Evolutionary conservation across 1,139 yeast genomes (phyloP).

Genomic region (Chernovozyma sophiae-reginae): DNA sequence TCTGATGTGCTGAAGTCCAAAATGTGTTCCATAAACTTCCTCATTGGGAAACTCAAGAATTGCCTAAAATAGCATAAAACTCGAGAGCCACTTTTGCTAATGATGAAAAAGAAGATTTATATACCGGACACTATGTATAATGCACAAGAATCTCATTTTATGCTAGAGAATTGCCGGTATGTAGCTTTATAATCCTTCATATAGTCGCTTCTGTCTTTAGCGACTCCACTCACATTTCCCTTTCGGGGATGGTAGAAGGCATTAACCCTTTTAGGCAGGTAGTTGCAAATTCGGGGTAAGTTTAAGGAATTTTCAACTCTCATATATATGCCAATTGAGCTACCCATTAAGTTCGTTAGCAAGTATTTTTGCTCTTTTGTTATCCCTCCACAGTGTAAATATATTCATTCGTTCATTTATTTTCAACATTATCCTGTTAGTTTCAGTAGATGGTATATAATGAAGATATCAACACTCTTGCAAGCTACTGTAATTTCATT

Average conservation of each 20-base stretch:
- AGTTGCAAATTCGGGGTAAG: constrained; percentile 6
- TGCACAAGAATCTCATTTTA: too few relatives aligned
- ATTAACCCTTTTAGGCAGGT: constrained; percentile 4
- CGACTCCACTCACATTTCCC: too few relatives aligned
- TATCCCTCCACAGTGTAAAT: background rate
- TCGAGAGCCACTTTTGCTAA: too few relatives aligned
- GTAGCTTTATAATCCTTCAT: background rate
- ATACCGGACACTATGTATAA: too few relatives aligned
- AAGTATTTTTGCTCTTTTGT: constrained; percentile 2
- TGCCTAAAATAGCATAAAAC: background rate
- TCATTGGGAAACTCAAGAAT: background rate
- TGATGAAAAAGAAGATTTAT: too few relatives aligned
- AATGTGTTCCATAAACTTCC: background rate
- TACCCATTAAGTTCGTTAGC: background rate
- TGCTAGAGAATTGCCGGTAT: too few relatives aligned
- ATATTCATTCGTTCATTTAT: constrained; percentile 5
- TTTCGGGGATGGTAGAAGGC: background rate
- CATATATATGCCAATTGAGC: constrained; percentile 3
- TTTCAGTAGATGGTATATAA: constrained; percentile 3
- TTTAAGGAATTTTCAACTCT: background rate
- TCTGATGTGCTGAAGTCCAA: too few relatives aligned
- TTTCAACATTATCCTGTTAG: background rate
- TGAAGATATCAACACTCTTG: constrained; percentile 7
- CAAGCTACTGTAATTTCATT: constrained; percentile 7
- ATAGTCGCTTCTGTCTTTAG: too few relatives aligned